Evolutionary conservation across 331 rosid genomes (phyloP).

Genomic region (Pyrus hybrid): DNA sequence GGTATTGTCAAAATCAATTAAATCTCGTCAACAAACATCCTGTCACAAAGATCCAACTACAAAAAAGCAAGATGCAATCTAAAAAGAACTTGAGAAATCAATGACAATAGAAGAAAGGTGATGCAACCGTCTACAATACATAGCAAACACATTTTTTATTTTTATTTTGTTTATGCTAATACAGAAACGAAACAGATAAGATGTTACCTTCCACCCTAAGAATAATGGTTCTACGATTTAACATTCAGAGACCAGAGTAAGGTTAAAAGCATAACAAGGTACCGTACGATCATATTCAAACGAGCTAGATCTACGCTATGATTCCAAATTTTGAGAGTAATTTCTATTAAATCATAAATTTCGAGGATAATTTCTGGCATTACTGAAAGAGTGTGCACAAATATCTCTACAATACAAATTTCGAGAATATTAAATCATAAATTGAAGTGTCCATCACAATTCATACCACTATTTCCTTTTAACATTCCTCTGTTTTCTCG

Average conservation of each 20-base stretch:
- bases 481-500: too few relatives aligned
- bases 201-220: neutral
- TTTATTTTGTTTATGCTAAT: neutral
- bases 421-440: too few relatives aligned
- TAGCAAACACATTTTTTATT: neutral
- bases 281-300: neutral
- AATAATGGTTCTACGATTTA: neutral
- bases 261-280: neutral
- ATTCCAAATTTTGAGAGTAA: neutral
- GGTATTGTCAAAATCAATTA: neutral
- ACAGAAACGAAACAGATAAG: neutral
- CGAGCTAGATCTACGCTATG: neutral
- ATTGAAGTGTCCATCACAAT: too few relatives aligned
- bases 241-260: neutral
- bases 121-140: neutral
- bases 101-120: neutral
- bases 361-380: neutral
- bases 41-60: neutral
- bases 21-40: neutral
- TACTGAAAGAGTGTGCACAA: neutral
- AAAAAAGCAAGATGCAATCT: neutral
- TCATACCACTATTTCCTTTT: too few relatives aligned
- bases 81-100: neutral
- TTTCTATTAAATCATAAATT: neutral
- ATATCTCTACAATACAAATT: too few relatives aligned